Base-by-base conservation (phyloP, 257 asterid genomes). In the Prunella vulgaris region DNA sequence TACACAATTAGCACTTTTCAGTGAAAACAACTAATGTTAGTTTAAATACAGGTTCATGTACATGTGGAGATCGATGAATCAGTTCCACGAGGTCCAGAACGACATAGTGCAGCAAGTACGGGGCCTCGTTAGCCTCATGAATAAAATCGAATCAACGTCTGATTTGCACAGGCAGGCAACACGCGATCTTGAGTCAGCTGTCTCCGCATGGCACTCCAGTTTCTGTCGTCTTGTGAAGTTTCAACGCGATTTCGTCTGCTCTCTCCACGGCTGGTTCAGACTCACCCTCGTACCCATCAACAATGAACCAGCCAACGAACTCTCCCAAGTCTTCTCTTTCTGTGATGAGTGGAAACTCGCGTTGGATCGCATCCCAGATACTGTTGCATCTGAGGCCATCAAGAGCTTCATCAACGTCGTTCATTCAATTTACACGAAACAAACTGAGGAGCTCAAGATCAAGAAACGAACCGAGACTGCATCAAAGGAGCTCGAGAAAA, bases 31-130 rank as follows among this genome's bases (percentile, higher is more conserved):
- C 42, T 35, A 9, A 35, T 35, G 8, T 12, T 35, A 35, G 7
- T 7, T 7, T 8, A 46, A 64, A 44, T 75, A 73, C 84, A 94
- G 99, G 81, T 91, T 91, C 86, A 94, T 89, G 99, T 94, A 94
- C 85, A 94, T 89, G 99, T 94, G 99, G 99, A 85, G 81, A 86
- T 87, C 97, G 35, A 94, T 94, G 98, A 89, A 89, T 32, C 97
- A 84, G 81, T 89, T 74, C 57, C 99, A 94, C 64, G 92, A 85
- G 71, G 81, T 82, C 71, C 99, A 94, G 76, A 86, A 84, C 49
- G 95, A 89, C 78, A 78, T 94, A 12, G 99, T 94, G 51, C 97
- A 89, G 86, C 98, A 94, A 80, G 99, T 94, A 13, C 90, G 89
- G 0, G 97, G 99, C 59, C 97, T 94, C 20, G 81, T 94, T 15